Evolutionary conservation across 495 filamentous ascomycete species (phyloP).

Genomic region (Trichoderma erinaceum): DNA sequence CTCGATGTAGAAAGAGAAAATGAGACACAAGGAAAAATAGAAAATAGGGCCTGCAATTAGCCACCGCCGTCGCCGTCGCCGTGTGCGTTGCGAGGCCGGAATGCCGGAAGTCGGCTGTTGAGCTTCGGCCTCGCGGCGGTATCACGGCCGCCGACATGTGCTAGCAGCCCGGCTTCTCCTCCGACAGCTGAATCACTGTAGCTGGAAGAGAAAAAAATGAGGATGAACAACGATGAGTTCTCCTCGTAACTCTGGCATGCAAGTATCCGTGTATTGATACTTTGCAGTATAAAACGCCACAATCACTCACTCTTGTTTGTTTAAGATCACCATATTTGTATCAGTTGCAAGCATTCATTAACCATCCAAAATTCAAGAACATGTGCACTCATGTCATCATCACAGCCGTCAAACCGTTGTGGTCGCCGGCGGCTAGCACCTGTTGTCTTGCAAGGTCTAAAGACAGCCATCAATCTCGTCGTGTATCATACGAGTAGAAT

Average conservation of each 20-base stretch:
- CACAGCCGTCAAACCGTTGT: background rate
- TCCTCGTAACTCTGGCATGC: too few relatives aligned
- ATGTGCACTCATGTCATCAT: background rate
- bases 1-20: background rate
- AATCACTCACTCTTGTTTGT: background rate
- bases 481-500: background rate
- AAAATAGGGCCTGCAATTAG: background rate
- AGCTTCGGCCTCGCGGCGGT: conserved; percentile 4
- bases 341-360: background rate
- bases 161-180: background rate
- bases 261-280: background rate
- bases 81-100: background rate
- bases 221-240: too few relatives aligned
- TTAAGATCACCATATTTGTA: background rate
- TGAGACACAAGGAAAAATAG: background rate
- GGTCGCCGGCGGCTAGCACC: background rate
- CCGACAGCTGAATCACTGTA: background rate
- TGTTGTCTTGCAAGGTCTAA: background rate
- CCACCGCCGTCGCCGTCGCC: background rate
- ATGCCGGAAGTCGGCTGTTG: background rate
- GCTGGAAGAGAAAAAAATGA: background rate
- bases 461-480: background rate
- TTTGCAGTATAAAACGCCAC: background rate
- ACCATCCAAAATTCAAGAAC: background rate
- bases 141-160: conserved; percentile 1